Conservation (phyloP, 306 rosid genomes). For the Crataegus laevigata region DNA sequence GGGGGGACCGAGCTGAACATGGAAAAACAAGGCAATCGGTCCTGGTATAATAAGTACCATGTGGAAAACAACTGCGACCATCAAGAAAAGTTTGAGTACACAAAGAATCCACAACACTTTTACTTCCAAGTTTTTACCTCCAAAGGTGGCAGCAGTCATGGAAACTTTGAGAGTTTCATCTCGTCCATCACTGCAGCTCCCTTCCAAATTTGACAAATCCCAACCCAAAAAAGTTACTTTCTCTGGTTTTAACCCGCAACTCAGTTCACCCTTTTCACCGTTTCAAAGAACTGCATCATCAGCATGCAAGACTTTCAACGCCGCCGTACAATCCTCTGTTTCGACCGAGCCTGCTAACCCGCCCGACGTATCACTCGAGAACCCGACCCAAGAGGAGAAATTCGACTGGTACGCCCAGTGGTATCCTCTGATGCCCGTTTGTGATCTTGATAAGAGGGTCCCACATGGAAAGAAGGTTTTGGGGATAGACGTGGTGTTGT, state of each 20-base stretch:
- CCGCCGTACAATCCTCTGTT: constrained; percentile 46
- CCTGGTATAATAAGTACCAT: too few species aligned
- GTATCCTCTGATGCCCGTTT: constrained; percentile 83
- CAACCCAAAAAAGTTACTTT: constrained; percentile 24
- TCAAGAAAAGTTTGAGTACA: too few species aligned
- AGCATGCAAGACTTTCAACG: constrained; percentile 34
- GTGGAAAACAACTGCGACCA: too few species aligned
- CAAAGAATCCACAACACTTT: background rate
- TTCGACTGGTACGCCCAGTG: constrained; percentile 86
- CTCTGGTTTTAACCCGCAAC: constrained; percentile 5
- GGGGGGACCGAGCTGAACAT: too few species aligned
- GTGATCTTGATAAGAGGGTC: constrained; percentile 72
- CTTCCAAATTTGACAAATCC: constrained; percentile 15
- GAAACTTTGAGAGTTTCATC: constrained; percentile 38
- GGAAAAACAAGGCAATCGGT: too few species aligned
- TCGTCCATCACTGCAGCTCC: constrained; percentile 31
- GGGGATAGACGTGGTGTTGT: constrained; percentile 85
- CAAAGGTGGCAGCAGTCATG: constrained; percentile 28
- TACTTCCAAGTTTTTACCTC: background rate
- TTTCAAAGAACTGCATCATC: background rate
- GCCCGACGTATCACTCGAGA: constrained; percentile 24
- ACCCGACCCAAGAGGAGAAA: constrained; percentile 21
- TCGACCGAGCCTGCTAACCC: constrained; percentile 36
- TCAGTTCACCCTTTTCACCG: constrained; percentile 17
- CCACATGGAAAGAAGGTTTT: constrained; percentile 75